Base-by-base conservation (phyloP, 768 basidiomycete species). In the Russula sp. region DNA sequence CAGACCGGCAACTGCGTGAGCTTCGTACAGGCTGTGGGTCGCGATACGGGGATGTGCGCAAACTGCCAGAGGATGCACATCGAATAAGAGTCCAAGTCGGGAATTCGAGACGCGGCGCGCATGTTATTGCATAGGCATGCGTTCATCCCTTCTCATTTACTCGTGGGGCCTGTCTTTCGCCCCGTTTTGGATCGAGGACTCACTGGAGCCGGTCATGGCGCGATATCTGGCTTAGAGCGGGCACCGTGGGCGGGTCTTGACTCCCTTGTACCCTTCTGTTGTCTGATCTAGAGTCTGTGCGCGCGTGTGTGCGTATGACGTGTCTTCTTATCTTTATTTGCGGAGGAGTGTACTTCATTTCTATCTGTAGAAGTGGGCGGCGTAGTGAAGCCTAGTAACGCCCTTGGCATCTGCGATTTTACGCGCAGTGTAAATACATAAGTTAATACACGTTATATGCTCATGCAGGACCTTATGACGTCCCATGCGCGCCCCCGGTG, bases 11-110 rank as follows among this genome's bases (percentile, higher is more conserved):
- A 40, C 8, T 86, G 88, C 68, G 71, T 65, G 31, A 76, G 78
- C 56, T 87, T 88, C 71, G 80, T 80, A 68, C 85, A 88, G 73
- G 84, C 84, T 68, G 82, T 82, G 42, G 84, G 84, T 73, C 84
- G 87, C 73, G 75, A 78, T 40, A 78, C 79, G 66, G 85, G 85
- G 6, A 78, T 84, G 76, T 87, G 87, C 72, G 82, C 77, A 65
- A 84, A 83, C 68, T 89, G 87, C 70, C 82, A 83, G 67, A 78
- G 84, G 72, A 75, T 77, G 70, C 83, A 85, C 53, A 63, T 65
- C 48, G 7, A 22, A 16, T 66, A 65, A 14, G 27, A 27, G 27
- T 48, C 27, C 20, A 57, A 40, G 14, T 11, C 32, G 3, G 34
- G 32, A 2, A 37, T 49, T 49, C 31, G 18, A 54, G 27, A 3